Base-by-base conservation (phyloP, 306 rosid species). In the Benincasa hispida region DNA sequence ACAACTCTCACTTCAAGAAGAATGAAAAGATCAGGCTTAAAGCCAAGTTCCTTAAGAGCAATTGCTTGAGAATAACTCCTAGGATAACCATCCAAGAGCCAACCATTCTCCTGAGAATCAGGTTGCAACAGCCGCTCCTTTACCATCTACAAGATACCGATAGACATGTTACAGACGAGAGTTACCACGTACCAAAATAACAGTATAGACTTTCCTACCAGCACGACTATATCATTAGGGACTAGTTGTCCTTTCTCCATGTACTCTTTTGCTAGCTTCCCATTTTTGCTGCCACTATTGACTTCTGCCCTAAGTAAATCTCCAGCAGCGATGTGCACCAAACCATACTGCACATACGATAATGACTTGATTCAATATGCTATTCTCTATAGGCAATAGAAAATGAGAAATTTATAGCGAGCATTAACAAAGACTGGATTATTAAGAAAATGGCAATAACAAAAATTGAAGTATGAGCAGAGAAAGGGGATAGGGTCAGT, bases 41-140 rank as follows among this genome's bases (percentile, higher is more conserved):
- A 85, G 32, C 92, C 97, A 32, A 83, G 80, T 72, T 78, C 70
- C 72, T 86, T 74, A 4, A 94, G 91, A 21, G 96, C 93, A 81
- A 69, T 69, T 79, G 99, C 97, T 84, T 94, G 99, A 6, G 97
- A 92, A 56, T 83, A 83, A 89, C 99, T 94, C 87, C 99, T 88
- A 65, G 99, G 99, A 76, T 90, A 92, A 28, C 99, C 99, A 84
- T 94, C 98, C 78, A 94, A 83, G 77, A 92, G 99, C 99, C 99
- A 94, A 59, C 99, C 99, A 73, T 86, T 81, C 60, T 88, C 70
- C 50, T 21, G 80, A 80, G 99, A 80, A 78, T 94, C 98, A 12
- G 91, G 89, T 80, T 83, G 81, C 48, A 51, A 84, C 77, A 94
- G 86, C 62, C 98, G 92, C 22, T 90, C 96, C 79, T 86, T 94